These are phyloP conservation scores for Cicer chorassanicum DNA, from an alignment of 306 rosid species.

Conservation along the genomic window DNA sequence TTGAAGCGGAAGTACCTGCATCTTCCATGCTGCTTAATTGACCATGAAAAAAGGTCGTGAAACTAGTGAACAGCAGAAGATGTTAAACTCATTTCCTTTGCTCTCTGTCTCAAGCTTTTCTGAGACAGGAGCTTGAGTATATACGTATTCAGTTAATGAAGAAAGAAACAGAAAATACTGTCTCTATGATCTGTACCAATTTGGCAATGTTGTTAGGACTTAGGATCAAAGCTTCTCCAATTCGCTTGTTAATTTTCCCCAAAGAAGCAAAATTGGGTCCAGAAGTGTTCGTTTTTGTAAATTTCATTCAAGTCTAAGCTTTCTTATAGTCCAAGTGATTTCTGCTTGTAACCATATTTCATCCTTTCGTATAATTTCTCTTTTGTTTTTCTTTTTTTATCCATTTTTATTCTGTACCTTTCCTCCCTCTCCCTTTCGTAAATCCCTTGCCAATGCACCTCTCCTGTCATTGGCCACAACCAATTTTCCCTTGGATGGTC, in stretches of 20 bases:
- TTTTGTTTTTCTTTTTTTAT: constrained; percentile 84
- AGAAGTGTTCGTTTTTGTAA: constrained; percentile 34
- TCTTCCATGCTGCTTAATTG: constrained; percentile 48
- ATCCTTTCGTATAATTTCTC: constrained; percentile 75
- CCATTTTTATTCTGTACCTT: constrained; percentile 92
- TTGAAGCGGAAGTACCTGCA: constrained; percentile 38
- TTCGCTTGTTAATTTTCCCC: constrained; percentile 39
- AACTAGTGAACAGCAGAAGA: constrained; percentile 49
- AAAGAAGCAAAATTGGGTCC: constrained; percentile 47
- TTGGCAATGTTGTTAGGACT: constrained; percentile 51
- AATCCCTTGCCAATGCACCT: constrained; percentile 94
- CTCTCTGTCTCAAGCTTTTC: constrained; percentile 45
- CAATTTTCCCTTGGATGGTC: constrained; percentile 69
- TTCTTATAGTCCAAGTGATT: constrained; percentile 77
- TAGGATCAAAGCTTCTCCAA: constrained; percentile 52
- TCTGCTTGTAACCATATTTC: constrained; percentile 85
- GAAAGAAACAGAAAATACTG: constrained; percentile 43
- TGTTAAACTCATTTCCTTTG: constrained; percentile 48
- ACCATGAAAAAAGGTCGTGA: constrained; percentile 49
- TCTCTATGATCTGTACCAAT: constrained; percentile 34
- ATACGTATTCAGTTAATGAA: constrained; percentile 52
- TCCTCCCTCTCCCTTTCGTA: constrained; percentile 95
- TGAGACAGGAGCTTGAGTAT: constrained; percentile 47
- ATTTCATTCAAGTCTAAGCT: constrained; percentile 35
- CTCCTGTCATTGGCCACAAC: constrained; percentile 96